Evolutionary conservation across 2,329 filamentous ascomycete genomes (phyloP), one percentile per base, ranked within the genome.

Genomic region (Aspergillus luchuensis): DNA sequence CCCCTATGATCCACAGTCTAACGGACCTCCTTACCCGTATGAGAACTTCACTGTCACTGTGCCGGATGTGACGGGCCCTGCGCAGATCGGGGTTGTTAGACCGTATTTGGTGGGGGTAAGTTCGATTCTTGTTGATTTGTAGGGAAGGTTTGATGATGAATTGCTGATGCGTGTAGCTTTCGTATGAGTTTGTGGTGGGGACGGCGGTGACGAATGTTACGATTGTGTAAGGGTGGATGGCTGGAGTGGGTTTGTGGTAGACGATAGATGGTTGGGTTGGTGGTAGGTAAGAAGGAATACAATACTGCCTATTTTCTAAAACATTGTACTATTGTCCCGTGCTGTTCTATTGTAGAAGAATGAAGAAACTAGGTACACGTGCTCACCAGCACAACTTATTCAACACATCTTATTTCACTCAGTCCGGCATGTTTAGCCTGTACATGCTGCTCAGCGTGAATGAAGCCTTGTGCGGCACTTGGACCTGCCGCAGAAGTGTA

Each of bases 41-140:
- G 19, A 53, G 36, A 53, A 53, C 5, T 43, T 53, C 17, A 53
- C 51, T 8, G 2, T 53, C 19, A 53, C 51, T 4, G 51, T 53
- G 51, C 51, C 51, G 4, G 51, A 43, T 21, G 13, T 23, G 8
- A 53, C 36, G 1, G 51, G 51, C 0, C 19, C 36, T 1, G 51
- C 36, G 15, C 51, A 53, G 36, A 53, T 53, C 2, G 51, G 51
- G 13, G 15, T 53, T 3, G 25, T 39, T 3, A 23, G 51, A 10
- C 33, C 51, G 28, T 53, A 15, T 41, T 33, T 53, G 28, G 51
- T 53, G 8, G 51, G 51, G 51, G 51, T 53, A 7, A 28, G 51
- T 52, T 36, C 6, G 1, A 6, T 28, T 17, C 4, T 4, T 13
- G 1, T 17, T 19, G 0, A 6, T 10, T 15, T 1, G 0, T 25